Base-by-base conservation (phyloP, 2,329 filamentous ascomycete genomes). In the Paecilomyces formosus region DNA sequence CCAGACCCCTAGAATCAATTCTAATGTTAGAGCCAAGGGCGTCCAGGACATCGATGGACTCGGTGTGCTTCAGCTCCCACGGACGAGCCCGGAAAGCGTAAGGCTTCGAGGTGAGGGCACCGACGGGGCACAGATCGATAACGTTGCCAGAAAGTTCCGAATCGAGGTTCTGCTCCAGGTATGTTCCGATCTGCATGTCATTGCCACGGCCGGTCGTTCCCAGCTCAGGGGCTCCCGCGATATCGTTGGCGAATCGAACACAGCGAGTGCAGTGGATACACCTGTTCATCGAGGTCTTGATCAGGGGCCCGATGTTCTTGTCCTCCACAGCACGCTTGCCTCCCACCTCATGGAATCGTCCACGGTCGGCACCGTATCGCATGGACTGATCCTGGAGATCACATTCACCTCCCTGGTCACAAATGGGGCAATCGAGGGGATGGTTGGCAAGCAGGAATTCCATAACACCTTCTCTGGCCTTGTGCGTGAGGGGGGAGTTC, bases 261-360 rank as follows among this genome's bases (percentile, higher is more conserved):
- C 94, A 99, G 71, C 94, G 87, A 63, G 94, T 99, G 83, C 94
- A 99, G 82, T 99, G 94, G 71, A 99, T 99, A 78, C 94, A 99
- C 74, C 94, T 86, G 83, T 99, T 99, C 94, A 99, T 99, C 55
- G 94, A 99, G 3, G 94, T 99, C 85, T 99, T 99, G 79, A 99
- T 90, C 66, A 99, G 78, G 57, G 94, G 94, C 35, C 94, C 94
- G 70, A 99, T 97, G 77, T 99, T 97, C 85, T 99, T 99, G 78
- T 99, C 94, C 80, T 99, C 94, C 45, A 97, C 92, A 26, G 92
- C 94, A 81, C 94, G 90, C 85, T 99, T 99, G 78, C 94, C 94
- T 58, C 85, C 87, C 71, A 95, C 79, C 78, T 99, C 94, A 79
- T 99, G 94, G 81, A 99, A 99, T 69, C 94, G 89, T 62, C 94